Evolutionary conservation across 768 basidiomycete genomes (phyloP).

Genomic region (Tephrocybe sp.): DNA sequence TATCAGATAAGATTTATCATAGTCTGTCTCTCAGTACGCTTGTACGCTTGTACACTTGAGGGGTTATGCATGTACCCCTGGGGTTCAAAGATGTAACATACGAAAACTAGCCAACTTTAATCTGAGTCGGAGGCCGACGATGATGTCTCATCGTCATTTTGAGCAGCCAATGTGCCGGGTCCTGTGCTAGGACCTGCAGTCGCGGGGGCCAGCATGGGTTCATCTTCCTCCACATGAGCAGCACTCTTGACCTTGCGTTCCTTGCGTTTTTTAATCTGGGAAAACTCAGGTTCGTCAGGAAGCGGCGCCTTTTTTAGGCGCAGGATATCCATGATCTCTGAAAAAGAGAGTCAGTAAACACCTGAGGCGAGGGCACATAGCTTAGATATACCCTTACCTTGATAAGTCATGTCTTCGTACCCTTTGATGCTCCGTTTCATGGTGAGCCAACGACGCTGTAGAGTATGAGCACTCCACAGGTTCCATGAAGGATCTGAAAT

Average conservation of each 20-base stretch:
- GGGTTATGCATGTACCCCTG: too few species aligned
- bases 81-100: too few species aligned
- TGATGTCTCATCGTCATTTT: constrained; percentile 15
- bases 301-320: constrained; percentile 68
- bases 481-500: constrained; percentile 77
- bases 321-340: constrained; percentile 83
- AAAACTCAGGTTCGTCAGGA: constrained; percentile 26
- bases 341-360: constrained; percentile 2
- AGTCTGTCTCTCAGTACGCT: too few species aligned
- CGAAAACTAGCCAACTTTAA: not conserved
- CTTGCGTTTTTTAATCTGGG: constrained; percentile 32
- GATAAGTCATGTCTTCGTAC: constrained; percentile 76
- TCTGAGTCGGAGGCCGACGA: constrained; percentile 18
- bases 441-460: constrained; percentile 78
- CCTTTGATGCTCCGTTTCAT: constrained; percentile 78
- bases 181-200: constrained; percentile 32
- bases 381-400: constrained; percentile 46
- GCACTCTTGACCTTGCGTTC: constrained; percentile 55
- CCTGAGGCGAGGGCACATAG: not conserved
- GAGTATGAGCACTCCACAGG: constrained; percentile 75
- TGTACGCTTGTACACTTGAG: too few species aligned
- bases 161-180: constrained; percentile 21
- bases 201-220: constrained; percentile 1
- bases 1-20: not conserved
- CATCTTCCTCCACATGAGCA: constrained; percentile 40